phyloP scores from a whole-genome alignment of 1,284 basidiomycete species.

The Acaromyces ingoldii region DNA sequence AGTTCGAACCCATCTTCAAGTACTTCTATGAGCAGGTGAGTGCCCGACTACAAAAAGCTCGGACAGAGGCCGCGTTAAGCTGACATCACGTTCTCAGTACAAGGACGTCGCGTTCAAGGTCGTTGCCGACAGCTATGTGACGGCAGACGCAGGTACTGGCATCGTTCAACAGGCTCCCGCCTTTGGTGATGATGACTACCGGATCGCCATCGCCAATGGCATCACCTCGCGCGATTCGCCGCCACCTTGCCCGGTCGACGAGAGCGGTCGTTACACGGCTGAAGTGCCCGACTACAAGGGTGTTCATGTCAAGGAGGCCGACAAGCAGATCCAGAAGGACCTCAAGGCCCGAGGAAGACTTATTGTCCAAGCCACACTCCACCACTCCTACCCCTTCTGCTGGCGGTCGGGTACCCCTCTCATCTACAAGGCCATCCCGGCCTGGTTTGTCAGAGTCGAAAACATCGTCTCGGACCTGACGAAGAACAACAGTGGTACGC shows the following conservation, averaged over 20 bases:
- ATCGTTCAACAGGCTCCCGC: constrained; percentile 98
- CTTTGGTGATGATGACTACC: constrained; percentile 98
- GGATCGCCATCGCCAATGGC: constrained; percentile 78
- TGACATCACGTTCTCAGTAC: constrained; percentile 58
- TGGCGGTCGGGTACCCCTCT: constrained; percentile 91
- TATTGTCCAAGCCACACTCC: constrained; percentile 78
- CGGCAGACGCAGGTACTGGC: constrained; percentile 87
- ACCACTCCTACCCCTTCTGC: constrained; percentile 94
- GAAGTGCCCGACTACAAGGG: constrained; percentile 88
- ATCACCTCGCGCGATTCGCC: constrained; percentile 78
- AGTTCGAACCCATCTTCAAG: constrained; percentile 91
- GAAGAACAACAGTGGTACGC: constrained; percentile 80
- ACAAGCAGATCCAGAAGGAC: constrained; percentile 87
- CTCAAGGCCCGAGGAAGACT: constrained; percentile 83
- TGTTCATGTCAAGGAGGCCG: constrained; percentile 88
- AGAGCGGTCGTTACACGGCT: constrained; percentile 77
- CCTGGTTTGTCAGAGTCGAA: constrained; percentile 91
- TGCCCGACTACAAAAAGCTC: background rate
- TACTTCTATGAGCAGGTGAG: constrained; percentile 87
- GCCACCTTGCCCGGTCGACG: constrained; percentile 94
- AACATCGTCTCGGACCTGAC: constrained; percentile 79
- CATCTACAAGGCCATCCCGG: constrained; percentile 92
- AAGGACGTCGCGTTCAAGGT: constrained; percentile 89
- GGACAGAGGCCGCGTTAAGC: background rate
- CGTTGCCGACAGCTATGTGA: constrained; percentile 86